phyloP scores from a whole-genome alignment of 2,329 filamentous ascomycete genomes.

The Alternaria sp. region DNA sequence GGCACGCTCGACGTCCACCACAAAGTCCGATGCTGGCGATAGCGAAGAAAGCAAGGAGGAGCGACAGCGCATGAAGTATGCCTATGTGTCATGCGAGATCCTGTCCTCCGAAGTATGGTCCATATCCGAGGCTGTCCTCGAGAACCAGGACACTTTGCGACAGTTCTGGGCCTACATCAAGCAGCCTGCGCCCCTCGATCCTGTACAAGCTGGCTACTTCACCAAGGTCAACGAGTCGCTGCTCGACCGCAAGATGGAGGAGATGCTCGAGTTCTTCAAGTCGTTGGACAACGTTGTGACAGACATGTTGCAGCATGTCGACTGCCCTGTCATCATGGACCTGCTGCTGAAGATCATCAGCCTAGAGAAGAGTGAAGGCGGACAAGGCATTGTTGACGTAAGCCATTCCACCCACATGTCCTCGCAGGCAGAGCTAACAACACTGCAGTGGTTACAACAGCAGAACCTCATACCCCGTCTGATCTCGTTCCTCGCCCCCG shows the following conservation, averaged over 20 bases:
- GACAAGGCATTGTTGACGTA: conserved; percentile 92
- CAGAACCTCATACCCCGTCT: conserved; percentile 88
- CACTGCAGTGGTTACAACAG: conserved; percentile 81
- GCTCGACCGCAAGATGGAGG: conserved; percentile 96
- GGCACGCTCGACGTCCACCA: conserved; percentile 55
- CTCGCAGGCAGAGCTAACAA: conserved; percentile 19
- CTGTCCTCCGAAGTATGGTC: conserved; percentile 97
- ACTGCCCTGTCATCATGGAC: conserved; percentile 99
- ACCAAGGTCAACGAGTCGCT: conserved; percentile 99
- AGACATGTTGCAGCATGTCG: conserved; percentile 89
- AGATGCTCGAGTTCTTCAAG: conserved; percentile 92
- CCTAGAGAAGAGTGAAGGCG: conserved; percentile 88
- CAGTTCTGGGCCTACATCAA: conserved; percentile 93
- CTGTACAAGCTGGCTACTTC: conserved; percentile 95
- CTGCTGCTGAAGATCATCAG: conserved; percentile 95
- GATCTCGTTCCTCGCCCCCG: conserved; percentile 83
- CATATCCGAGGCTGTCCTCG: conserved; percentile 90
- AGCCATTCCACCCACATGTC: conserved; percentile 41
- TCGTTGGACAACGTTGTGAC: conserved; percentile 81
- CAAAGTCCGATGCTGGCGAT: conserved; percentile 53
- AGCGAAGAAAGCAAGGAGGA: conserved; percentile 76
- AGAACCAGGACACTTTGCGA: conserved; percentile 78
- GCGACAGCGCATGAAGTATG: conserved; percentile 91
- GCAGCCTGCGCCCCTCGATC: conserved; percentile 83
- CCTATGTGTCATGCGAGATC: conserved; percentile 91